Base-by-base conservation (phyloP, 2,329 filamentous ascomycete genomes). In the Nannizzia gypsea region DNA sequence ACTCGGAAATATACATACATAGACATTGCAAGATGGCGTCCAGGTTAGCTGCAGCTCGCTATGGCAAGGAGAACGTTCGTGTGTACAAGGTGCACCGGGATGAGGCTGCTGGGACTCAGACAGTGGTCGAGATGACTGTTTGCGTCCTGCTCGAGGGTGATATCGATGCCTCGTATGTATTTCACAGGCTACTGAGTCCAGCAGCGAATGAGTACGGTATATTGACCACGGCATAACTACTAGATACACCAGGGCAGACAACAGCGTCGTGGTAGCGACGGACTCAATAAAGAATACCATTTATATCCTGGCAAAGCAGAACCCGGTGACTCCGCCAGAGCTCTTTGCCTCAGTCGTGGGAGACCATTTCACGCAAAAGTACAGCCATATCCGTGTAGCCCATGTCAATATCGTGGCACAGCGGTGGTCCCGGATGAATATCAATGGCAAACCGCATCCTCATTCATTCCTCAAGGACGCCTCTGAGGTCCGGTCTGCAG, bases 211-310 rank as follows among this genome's bases (percentile, higher is more conserved):
- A 36, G 31, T 36, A 36, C 31, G 31, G 31, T 36, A 11, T 11
- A 8, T 54, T 31, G 26, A 57, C 17, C 11, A 1, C 17, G 50
- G 31, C 38, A 42, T 31, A 55, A 36, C 20, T 28, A 38, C 61
- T 62, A 95, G 89, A 65, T 99, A 96, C 81, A 99, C 92, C 63
- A 75, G 83, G 70, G 92, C 90, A 67, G 91, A 99, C 79, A 99
- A 99, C 81, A 88, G 86, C 68, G 89, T 95, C 65, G 84, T 99
- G 61, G 92, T 99, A 63, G 90, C 93, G 64, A 99, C 93, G 63
- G 93, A 99, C 76, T 92, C 90, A 26, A 95, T 97, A 78, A 99
- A 99, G 80, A 96, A 99, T 77, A 97, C 88, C 68, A 86, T 89
- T 71, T 96, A 93, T 80, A 90, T 99, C 77, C 87, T 89, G 71